phyloP scores from a whole-genome alignment of 176 grass and related monocot genomes.

The Chloris gayana region DNA sequence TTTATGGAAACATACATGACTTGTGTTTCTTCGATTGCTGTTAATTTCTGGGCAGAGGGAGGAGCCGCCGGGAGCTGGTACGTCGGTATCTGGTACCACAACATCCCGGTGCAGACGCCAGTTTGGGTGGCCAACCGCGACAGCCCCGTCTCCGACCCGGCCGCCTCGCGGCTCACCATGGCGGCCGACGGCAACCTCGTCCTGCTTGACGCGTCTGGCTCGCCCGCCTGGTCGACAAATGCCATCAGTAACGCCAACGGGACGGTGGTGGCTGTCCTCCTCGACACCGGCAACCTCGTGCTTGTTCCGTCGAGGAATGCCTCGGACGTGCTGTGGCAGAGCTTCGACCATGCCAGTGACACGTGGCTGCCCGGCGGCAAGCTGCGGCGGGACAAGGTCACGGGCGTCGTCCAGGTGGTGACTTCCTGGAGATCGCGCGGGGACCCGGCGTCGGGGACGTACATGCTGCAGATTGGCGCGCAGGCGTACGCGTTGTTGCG shows the following conservation, averaged over 20 bases:
- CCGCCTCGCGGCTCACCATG: conserved; percentile 20
- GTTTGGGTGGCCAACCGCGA: conserved; percentile 63
- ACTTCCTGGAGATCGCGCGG: conserved; percentile 33
- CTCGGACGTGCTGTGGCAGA: conserved; percentile 56
- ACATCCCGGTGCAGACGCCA: conserved; percentile 3
- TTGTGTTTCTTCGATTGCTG: background rate
- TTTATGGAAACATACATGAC: background rate
- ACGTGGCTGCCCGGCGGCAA: conserved; percentile 63
- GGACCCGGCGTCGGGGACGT: conserved; percentile 38
- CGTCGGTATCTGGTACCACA: conserved; percentile 47
- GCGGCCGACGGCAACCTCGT: conserved; percentile 36
- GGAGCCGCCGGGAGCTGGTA: conserved; percentile 15
- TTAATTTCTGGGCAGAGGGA: conserved; percentile 5
- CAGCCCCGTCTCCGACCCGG: conserved; percentile 24
- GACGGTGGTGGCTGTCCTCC: too few species aligned
- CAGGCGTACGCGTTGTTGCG: conserved; percentile 14
- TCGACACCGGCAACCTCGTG: background rate
- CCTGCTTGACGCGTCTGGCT: conserved; percentile 19
- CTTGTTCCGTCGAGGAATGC: conserved; percentile 13
- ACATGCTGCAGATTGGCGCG: conserved; percentile 26
- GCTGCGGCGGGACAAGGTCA: conserved; percentile 51
- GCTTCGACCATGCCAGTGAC: conserved; percentile 60
- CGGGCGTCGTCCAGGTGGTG: conserved; percentile 25
- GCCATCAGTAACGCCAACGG: too few species aligned
- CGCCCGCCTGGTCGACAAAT: conserved; percentile 48